Percentiles rank a stretch among this genome's conserved stretches.
Conservation (phyloP, 2,329 filamentous ascomycete genomes). For the Drechmeria coniospora region DNA sequence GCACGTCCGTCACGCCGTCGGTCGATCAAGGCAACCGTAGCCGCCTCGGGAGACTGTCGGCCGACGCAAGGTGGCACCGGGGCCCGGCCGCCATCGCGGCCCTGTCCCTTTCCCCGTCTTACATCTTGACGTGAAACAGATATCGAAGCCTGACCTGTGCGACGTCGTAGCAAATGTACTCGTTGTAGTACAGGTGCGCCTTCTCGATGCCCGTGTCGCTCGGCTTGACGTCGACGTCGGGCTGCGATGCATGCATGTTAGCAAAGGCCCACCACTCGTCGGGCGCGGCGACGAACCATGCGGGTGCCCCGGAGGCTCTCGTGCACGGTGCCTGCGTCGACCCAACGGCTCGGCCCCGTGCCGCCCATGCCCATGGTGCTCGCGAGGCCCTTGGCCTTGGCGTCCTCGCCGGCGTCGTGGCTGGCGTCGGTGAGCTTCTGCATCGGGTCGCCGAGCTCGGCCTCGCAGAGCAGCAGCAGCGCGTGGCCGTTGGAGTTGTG, state of each 20-base stretch:
- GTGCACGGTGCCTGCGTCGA: conserved; percentile 55
- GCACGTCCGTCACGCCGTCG: no score
- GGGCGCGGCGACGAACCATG: conserved; percentile 41
- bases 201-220: conserved; percentile 28
- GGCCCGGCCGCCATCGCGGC: no score
- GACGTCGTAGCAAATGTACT: conserved; percentile 58
- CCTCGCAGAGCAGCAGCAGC: conserved; percentile 70
- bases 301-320: conserved; percentile 48
- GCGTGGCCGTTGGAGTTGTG: conserved; percentile 50
- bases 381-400: conserved; percentile 41
- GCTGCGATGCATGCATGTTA: conserved; percentile 19
- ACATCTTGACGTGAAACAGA: conserved; percentile 38
- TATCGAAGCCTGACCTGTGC: conserved; percentile 57
- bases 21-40: no score
- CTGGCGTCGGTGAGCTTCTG: conserved; percentile 41
- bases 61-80: no score
- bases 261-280: no score
- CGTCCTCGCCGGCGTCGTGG: conserved; percentile 48
- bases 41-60: no score
- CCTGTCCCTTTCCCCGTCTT: background rate
- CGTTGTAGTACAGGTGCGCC: conserved; percentile 49
- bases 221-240: conserved; percentile 30
- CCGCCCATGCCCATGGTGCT: conserved; percentile 58
- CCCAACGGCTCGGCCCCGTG: conserved; percentile 54
- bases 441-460: conserved; percentile 58